Base-by-base conservation (phyloP, 768 basidiomycete species). In the Cystofilobasidium ferigula region DNA sequence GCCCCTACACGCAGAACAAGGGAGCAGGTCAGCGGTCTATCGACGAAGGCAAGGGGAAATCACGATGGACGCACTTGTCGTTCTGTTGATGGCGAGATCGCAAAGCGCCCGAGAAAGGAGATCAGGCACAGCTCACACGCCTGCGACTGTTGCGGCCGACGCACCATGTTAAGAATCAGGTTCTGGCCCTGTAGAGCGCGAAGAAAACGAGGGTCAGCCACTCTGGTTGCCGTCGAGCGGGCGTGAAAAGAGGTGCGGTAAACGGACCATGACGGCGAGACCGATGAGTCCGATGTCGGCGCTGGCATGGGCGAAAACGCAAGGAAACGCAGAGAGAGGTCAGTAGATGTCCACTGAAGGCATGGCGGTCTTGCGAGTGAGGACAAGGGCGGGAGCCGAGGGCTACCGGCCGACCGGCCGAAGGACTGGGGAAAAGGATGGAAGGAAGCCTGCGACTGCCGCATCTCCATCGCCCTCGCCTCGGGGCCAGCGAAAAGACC, bases 211-310 rank as follows among this genome's bases (percentile, higher is more conserved):
- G 47, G 30, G 43, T 47, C 32, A 57, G 24, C 7, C 22, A 45
- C 32, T 18, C 43, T 53, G 47, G 53, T 51, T n/a, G 62, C 18
- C 16, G 3, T 7, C 48, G 8, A 53, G 64, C 9, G 13, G 38
- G 53, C 36, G 35, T 48, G 63, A 47, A 57, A 57, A 73, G 70
- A 26, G 40, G 61, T 56, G 47, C 3, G 13, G 62, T 70, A 35
- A 35, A 76, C 81, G 65, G 76, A 93, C 92, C 92, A 97, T 97
- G 81, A 97, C 92, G 81, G 92, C 92, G 75, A 97, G 82, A 81
- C 92, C 92, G 80, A 95, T 95, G 78, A 95, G 88, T 77, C 92
- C 92, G 78, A 95, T 92, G 79, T 97, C 93, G 79, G 89, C 91
- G 75, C 91, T 94, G 74, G 12, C n/a, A 10, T 28, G 59, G 67